Percentiles rank a stretch among this genome's conserved stretches.
Conservation (phyloP, 2,329 filamentous ascomycete genomes). For the Ophiosphaerella korrae region DNA sequence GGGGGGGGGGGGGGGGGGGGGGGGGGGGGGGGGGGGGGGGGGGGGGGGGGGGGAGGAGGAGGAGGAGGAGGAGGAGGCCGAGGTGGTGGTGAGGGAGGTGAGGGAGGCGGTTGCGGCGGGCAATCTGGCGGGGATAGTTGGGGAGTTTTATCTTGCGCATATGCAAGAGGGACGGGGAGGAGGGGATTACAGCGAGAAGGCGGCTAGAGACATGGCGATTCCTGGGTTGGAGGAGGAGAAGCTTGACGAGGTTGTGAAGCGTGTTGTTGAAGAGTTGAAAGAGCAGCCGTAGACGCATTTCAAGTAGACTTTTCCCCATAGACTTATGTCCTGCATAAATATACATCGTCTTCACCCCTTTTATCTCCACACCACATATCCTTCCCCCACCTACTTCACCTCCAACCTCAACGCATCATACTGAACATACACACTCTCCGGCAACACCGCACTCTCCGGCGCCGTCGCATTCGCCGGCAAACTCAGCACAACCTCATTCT, state of each 20-base stretch:
- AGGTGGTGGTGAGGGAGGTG: conserved; percentile 49
- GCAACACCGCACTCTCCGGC: conserved; percentile 62
- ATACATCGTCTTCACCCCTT: no score
- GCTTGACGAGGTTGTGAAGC: conserved; percentile 61
- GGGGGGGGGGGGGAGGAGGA: no score
- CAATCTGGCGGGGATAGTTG: conserved; percentile 48
- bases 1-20: no score
- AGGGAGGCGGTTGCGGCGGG: conserved; percentile 53
- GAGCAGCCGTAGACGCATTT: background rate
- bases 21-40: no score
- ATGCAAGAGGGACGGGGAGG: conserved; percentile 5
- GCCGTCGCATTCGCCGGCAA: conserved; percentile 64
- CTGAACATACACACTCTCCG: conserved; percentile 63
- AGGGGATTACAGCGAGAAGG: conserved; percentile 13
- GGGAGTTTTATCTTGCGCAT: conserved; percentile 39
- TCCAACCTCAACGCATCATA: conserved; percentile 68
- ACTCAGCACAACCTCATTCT: conserved; percentile 62
- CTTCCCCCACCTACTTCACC: conserved; percentile 41
- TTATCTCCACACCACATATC: no score
- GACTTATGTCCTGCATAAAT: no score
- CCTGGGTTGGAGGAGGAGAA: conserved; percentile 63
- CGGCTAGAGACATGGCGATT: conserved; percentile 29
- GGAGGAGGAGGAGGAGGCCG: conserved; percentile 46
- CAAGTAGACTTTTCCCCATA: no score
- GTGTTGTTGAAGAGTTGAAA: background rate